A percentile compares a stretch with the other conserved stretches of the same genome.
Conservation (phyloP, 2,329 filamentous ascomycete genomes). For the Xylaria sp. region DNA sequence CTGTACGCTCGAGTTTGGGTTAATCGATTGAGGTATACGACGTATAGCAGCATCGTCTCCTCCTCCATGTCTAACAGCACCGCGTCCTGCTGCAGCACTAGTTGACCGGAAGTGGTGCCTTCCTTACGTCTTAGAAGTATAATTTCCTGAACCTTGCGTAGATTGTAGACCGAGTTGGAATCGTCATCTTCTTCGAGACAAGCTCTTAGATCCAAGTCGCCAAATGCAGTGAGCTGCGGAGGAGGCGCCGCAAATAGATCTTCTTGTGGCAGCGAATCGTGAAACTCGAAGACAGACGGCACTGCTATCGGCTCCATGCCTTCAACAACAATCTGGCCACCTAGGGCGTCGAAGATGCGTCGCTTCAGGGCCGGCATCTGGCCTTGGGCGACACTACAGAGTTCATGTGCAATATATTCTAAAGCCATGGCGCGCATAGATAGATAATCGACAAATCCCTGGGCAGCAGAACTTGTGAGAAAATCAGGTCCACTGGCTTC, state of each 20-base stretch:
- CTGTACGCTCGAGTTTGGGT: constrained; percentile 67
- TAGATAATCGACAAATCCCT: constrained; percentile 81
- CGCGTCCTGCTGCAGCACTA: constrained; percentile 63
- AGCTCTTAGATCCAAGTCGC: constrained; percentile 73
- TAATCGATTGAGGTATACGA: constrained; percentile 72
- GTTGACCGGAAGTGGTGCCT: constrained; percentile 59
- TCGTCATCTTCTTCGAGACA: constrained; percentile 72
- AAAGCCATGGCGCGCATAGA: constrained; percentile 79
- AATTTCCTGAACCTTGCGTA: constrained; percentile 78
- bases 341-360: constrained; percentile 76
- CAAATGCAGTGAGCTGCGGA: constrained; percentile 69
- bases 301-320: constrained; percentile 74
- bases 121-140: constrained; percentile 76
- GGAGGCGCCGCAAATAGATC: constrained; percentile 62
- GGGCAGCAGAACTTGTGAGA: constrained; percentile 73
- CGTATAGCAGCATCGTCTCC: constrained; percentile 67
- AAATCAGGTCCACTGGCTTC: constrained; percentile 72
- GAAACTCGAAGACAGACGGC: constrained; percentile 87
- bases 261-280: constrained; percentile 80
- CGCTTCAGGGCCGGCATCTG: constrained; percentile 77
- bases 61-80: constrained; percentile 68
- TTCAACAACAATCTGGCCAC: constrained; percentile 77
- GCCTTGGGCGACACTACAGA: constrained; percentile 79
- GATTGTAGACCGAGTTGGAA: constrained; percentile 70
- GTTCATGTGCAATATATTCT: constrained; percentile 86